Base-by-base conservation (phyloP, 768 basidiomycete species). In the Multifurca ochricompacta region DNA sequence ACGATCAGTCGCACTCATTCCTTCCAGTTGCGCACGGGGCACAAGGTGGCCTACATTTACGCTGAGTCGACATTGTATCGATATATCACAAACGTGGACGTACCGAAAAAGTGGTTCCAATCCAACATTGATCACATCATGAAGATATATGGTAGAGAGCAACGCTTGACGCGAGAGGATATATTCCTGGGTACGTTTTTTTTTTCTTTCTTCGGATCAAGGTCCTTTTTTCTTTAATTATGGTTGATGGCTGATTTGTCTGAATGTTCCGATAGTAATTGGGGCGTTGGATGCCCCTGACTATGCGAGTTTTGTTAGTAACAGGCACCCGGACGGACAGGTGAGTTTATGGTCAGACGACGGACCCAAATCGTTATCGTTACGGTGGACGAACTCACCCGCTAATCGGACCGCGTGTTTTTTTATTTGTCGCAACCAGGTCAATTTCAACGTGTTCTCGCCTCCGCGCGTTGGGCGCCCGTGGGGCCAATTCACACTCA, bases 401-500 rank as follows among this genome's bases (percentile, higher is more conserved):
- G 18, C 39, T 56, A 41, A 63, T 27, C 36, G 63, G 37, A 57
- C 56, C 2, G 13, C 30, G 16, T 18, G 2, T 23, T n/a, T n/a
- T n/a, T n/a, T 31, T 16, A 36, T 28, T 9, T 21, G 11, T 25
- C 6, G 3, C 10, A n/a, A n/a, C n/a, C 62, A 84, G 75, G 78
- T 74, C 5, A 79, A 83, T 64, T 90, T 91, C 70, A 85, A 86
- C 54, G 82, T 87, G 11, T 83, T 79, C 63, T 69, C 77, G 3
- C 58, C 68, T 11, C 69, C 77, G 3, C 73, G 68, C 53, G 62
- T 64, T 28, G 81, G 82, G 3, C 75, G 80, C 40, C 77, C 81
- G 1, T 92, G 89, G 89, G 89, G 89, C 6, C 74, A 75, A 14
- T 89, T 87, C 65, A 79, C 80, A 3, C 78, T 45, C 77, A 83